Base-by-base conservation (phyloP, 495 filamentous ascomycete species). In the Podospora australis region DNA sequence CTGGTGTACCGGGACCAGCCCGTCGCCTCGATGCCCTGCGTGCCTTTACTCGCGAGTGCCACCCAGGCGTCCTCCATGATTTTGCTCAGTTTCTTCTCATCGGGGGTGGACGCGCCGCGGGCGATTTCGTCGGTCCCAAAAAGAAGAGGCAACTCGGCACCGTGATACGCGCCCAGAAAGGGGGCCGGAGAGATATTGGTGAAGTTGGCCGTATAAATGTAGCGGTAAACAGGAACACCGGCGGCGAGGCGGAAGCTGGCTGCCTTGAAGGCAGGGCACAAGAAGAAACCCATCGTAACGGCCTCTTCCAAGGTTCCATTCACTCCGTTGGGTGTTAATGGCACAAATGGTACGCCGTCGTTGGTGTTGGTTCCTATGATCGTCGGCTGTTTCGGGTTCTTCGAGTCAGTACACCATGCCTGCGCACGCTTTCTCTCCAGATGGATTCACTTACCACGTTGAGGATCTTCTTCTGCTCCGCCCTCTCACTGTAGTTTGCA, bases 131-230 rank as follows among this genome's bases (percentile, higher is more conserved):
- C 55, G 2, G 58, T 73, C 2, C 73, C 75, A 46, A 76, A 78
- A 7, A 79, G 43, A 60, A 78, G 50, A 17, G 70, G 61, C 38
- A 79, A 38, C 24, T 81, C 75, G 11, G 58, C 50, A 6, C 68
- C 71, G 53, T 81, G 78, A 46, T 74, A 79, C 1, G 74, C 72
- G 4, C 74, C 74, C 48, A 73, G 69, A 56, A 63, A 75, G 23
- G 54, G 39, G 30, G 50, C 44, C 1, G 71, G 66, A 3, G 60
- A 53, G 41, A 73, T 57, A 45, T 75, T 71, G 21, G 50, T 62
- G 46, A 75, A 77, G 58, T 73, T 74, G 10, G 73, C 75, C 1
- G 55, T 55, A 40, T 75, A 77, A 17, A 63, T 42, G 52, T 73
- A 76, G 17, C 73, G 69, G 22, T 52, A 66, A 6, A 71, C 71